These are phyloP conservation scores for Mycosphaerelloides madeirae DNA, from an alignment of 2,329 filamentous ascomycete species.

Conservation along the genomic window DNA sequence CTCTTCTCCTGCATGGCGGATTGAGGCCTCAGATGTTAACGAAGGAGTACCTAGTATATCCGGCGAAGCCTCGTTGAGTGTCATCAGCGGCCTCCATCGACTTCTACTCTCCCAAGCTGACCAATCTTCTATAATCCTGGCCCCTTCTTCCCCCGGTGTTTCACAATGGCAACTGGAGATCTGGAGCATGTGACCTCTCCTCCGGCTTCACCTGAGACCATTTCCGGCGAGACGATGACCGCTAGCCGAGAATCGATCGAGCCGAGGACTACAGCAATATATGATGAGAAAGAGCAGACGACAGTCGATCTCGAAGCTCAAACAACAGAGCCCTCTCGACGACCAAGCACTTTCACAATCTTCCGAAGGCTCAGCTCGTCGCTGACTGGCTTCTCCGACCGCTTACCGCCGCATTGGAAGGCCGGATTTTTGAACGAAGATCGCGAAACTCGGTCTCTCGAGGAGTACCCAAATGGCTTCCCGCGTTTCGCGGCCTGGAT, in stretches of 20 bases:
- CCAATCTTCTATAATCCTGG: no score
- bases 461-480: constrained; percentile 37
- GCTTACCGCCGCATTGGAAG: constrained; percentile 10
- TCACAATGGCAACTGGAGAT: neutral
- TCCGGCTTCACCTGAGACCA: neutral
- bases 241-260: neutral
- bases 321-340: neutral
- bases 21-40: no score
- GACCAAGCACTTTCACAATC: neutral
- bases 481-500: constrained; percentile 38
- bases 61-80: neutral
- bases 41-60: no score
- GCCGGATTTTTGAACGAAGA: constrained; percentile 2
- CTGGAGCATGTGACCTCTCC: neutral
- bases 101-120: neutral
- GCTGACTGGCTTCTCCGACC: neutral
- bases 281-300: no score
- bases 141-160: neutral
- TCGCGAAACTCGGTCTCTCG: constrained; percentile 23
- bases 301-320: constrained; percentile 1
- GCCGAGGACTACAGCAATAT: no score
- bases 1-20: no score
- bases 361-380: neutral
- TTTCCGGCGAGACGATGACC: neutral
- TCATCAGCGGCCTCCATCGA: neutral